A percentile compares a stretch with the other conserved stretches of the same genome.
Conservation (phyloP, 2,329 filamentous ascomycete genomes). For the Pestalotiopsis sp. region DNA sequence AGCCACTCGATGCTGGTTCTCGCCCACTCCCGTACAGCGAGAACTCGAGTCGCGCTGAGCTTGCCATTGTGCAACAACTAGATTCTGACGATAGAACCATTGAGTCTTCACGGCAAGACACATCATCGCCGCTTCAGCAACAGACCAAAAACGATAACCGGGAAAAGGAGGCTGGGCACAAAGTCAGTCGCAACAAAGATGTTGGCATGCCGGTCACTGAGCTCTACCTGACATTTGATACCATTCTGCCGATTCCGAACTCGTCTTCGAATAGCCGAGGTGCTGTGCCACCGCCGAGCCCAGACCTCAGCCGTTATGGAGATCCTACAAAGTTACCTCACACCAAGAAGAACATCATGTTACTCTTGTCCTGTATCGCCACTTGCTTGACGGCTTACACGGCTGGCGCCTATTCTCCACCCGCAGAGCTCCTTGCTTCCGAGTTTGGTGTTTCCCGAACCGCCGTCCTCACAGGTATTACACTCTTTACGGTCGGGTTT, state of each 20-base stretch:
- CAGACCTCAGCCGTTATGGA: constrained; percentile 66
- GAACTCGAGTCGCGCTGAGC: constrained; percentile 4
- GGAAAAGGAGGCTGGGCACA: background rate
- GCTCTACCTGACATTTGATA: constrained; percentile 66
- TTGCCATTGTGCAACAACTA: background rate
- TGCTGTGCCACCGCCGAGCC: constrained; percentile 54
- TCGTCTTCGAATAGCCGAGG: constrained; percentile 24
- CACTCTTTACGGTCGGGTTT: constrained; percentile 80
- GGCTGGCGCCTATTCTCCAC: constrained; percentile 78
- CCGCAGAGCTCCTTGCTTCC: constrained; percentile 63
- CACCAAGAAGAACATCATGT: constrained; percentile 69
- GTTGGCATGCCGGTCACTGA: constrained; percentile 45
- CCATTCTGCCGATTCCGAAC: constrained; percentile 51
- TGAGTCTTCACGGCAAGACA: background rate
- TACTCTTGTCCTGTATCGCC: constrained; percentile 74
- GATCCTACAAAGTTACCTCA: constrained; percentile 77
- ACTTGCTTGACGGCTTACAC: constrained; percentile 80
- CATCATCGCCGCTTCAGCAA: background rate
- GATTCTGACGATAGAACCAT: background rate
- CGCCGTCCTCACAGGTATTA: constrained; percentile 76
- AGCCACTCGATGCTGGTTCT: constrained; percentile 8
- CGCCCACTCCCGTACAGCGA: background rate
- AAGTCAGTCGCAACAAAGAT: background rate
- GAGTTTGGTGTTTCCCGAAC: constrained; percentile 68
- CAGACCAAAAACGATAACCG: background rate